Base-by-base conservation (phyloP, 2,329 filamentous ascomycete species). In the Endoconidiophora laricicola region DNA sequence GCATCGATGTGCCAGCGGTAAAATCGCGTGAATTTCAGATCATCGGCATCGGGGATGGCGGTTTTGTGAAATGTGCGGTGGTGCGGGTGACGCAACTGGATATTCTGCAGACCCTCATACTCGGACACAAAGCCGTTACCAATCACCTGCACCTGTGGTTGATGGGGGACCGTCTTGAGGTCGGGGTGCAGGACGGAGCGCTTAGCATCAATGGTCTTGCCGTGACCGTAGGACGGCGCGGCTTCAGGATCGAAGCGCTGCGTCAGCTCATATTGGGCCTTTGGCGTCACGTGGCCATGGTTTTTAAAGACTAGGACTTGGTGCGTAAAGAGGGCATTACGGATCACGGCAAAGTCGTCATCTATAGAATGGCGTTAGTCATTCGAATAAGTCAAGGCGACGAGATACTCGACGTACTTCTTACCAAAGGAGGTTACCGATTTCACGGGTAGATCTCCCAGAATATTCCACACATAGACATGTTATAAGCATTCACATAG, bases 1-100 rank as follows among this genome's bases (percentile, higher is more conserved):
- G 83, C 83, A 58, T 87, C 83, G 49, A 87, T 86, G 61, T 87
- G 83, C 83, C 83, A 87, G 53, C 83, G 70, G 64, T 84, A 87
- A 65, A 86, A 79, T 65, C 66, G 67, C 3, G 72, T 74, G 53
- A 60, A 69, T 57, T 65, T 65, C 18, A 70, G 61, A 54, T 74
- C 71, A n/a, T 72, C 68, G 6, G 64, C 62, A 12, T 63, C 64
- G 0, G 81, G 72, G 55, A 88, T 75, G 18, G 66, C 60, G 4
- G 76, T 74, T 48, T 75, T 73, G 62, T 88, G 83, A 64, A 88
- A 88, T 1, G 79, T 86, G 52, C 72, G 73, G 67, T 88, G 84
- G 59, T 88, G 83, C 4, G 84, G 83, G 59, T 88, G 84, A 50
- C 74, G 74, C 29, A 88, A 72, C 33, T 67, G 74, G 55, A 87